Evolutionary conservation across 306 rosid species (phyloP).

Genomic region (Quercus rubra): DNA sequence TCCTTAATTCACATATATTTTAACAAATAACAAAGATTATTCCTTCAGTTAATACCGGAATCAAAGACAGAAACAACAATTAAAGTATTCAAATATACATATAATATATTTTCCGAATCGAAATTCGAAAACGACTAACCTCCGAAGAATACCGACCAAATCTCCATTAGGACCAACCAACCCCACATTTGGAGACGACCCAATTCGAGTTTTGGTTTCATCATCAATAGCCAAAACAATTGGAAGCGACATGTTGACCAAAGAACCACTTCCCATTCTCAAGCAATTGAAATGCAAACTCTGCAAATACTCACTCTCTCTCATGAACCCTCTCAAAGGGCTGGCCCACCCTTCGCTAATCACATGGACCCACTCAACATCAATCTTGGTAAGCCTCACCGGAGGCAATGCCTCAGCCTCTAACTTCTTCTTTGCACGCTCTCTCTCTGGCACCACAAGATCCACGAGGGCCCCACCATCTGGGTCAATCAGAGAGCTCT

Average conservation of each 20-base stretch:
- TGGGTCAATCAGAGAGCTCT: slow-evolving; percentile 83
- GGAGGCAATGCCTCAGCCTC: slow-evolving; percentile 67
- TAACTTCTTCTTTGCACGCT: slow-evolving; percentile 32
- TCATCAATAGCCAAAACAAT: slow-evolving; percentile 88
- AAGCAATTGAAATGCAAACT: slow-evolving; percentile 85
- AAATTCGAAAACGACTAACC: slow-evolving; percentile 40
- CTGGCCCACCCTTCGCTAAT: slow-evolving; percentile 94
- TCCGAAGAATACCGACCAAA: slow-evolving; percentile 64
- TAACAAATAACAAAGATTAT: background rate
- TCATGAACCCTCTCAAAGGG: slow-evolving; percentile 93
- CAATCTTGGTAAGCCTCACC: slow-evolving; percentile 59
- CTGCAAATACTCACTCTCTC: slow-evolving; percentile 85
- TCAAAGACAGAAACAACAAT: background rate
- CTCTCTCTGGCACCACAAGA: slow-evolving; percentile 62
- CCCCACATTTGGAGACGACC: slow-evolving; percentile 50
- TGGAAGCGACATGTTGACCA: slow-evolving; percentile 93
- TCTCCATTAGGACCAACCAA: slow-evolving; percentile 75
- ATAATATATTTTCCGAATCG: background rate
- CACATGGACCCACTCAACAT: slow-evolving; percentile 93
- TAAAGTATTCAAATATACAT: background rate
- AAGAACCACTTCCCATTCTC: slow-evolving; percentile 57
- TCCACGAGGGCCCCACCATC: slow-evolving; percentile 84
- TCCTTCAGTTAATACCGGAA: background rate
- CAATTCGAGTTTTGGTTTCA: slow-evolving; percentile 57
- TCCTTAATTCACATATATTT: background rate